A percentile compares a stretch with the other conserved stretches of the same genome.
Conservation (phyloP, 805 yeast genomes). For the Ogataea paraovalis region DNA sequence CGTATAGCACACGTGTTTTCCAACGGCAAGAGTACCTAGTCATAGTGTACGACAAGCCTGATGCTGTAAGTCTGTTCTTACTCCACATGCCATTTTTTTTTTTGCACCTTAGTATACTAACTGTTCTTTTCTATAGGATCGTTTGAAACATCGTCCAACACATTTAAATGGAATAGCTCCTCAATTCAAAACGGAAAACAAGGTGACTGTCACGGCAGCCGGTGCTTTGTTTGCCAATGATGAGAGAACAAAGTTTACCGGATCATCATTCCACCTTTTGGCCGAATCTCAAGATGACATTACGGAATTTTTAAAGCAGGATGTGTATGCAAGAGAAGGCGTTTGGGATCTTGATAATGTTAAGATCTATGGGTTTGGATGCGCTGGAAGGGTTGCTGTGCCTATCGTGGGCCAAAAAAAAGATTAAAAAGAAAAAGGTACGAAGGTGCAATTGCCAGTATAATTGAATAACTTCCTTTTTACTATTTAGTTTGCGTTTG, state of each 20-base stretch:
- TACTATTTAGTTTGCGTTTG: no score
- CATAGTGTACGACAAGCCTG: conserved; percentile 66
- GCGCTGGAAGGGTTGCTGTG: conserved; percentile 42
- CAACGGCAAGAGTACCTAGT: conserved; percentile 55
- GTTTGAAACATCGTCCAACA: conserved; percentile 46
- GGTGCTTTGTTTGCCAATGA: conserved; percentile 51
- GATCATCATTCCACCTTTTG: conserved; percentile 58
- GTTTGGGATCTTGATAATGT: conserved; percentile 73
- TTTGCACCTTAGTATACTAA: no score
- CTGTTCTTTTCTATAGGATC: conserved; percentile 31
- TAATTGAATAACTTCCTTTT: no score
- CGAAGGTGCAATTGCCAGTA: no score
- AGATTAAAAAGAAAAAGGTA: not conserved
- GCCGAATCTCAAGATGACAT: conserved; percentile 68
- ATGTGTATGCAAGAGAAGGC: conserved; percentile 59
- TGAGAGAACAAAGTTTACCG: conserved; percentile 54
- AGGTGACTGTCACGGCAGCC: conserved; percentile 36
- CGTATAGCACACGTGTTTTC: no score
- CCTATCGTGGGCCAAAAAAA: conserved; percentile 14
- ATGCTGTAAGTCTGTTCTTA: conserved; percentile 28
- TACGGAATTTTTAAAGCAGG: conserved; percentile 57
- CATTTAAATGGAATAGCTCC: conserved; percentile 50
- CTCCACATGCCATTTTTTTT: not conserved
- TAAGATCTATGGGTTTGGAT: conserved; percentile 50
- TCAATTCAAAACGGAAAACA: conserved; percentile 34